These are phyloP conservation scores for Solanum medicagineum DNA, from an alignment of 257 asterid genomes.

Conservation along the genomic window DNA sequence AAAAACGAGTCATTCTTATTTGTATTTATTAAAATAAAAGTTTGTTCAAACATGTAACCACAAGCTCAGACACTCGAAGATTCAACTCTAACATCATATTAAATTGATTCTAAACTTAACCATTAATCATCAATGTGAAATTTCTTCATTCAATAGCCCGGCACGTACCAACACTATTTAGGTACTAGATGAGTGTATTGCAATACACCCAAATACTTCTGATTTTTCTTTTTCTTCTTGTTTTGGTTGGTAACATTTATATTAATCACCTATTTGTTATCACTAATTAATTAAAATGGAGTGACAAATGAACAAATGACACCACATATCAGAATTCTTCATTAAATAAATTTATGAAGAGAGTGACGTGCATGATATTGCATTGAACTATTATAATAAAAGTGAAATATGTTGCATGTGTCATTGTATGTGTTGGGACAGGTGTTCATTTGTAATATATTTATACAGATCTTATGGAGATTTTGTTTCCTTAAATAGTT, in stretches of 20 bases:
- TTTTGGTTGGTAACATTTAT: not conserved
- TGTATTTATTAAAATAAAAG: not conserved
- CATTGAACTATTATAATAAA: not conserved
- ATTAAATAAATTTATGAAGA: not conserved
- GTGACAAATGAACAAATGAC: not conserved
- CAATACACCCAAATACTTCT: not conserved
- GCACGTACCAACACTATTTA: too few species aligned
- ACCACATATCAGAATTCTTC: not conserved
- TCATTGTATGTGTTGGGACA: not conserved
- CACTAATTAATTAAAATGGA: not conserved
- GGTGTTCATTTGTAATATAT: not conserved
- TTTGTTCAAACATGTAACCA: too few species aligned
- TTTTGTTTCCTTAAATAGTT: not conserved
- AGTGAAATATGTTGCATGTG: not conserved
- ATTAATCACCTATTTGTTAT: not conserved
- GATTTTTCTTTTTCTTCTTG: not conserved
- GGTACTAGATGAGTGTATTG: too few species aligned
- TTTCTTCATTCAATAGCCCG: too few species aligned
- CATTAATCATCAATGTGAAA: too few species aligned
- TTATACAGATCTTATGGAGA: not conserved
- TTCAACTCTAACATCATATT: too few species aligned
- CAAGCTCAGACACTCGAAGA: too few species aligned
- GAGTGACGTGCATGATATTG: not conserved
- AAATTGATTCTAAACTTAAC: not conserved
- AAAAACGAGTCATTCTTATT: not conserved